A percentile compares a stretch with the other conserved stretches of the same genome.
These are phyloP conservation scores for Chernovozyma sophiae-reginae DNA, from an alignment of 1,139 yeast species.

Conservation along the genomic window DNA sequence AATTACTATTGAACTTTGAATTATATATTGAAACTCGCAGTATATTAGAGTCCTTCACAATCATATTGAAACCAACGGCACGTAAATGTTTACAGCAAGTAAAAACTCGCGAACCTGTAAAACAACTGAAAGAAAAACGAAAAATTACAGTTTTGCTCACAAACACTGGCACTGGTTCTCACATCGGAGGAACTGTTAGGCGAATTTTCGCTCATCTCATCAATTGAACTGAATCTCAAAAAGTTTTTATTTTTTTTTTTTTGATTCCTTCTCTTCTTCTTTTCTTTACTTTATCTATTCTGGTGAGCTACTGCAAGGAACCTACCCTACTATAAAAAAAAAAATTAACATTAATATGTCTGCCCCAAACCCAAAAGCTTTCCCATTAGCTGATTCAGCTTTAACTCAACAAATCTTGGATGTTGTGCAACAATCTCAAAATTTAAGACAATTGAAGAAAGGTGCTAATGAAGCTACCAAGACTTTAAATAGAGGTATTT, in stretches of 20 bases:
- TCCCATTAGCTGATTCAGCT: slow-evolving; percentile 96
- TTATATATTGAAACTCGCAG: too few species aligned
- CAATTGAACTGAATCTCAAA: neutral
- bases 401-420: slow-evolving; percentile 96
- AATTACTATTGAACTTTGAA: slow-evolving; percentile 1
- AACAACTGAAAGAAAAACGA: too few species aligned
- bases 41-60: too few species aligned
- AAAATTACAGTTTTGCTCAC: too few species aligned
- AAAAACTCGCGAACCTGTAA: too few species aligned
- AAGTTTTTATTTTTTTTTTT: neutral
- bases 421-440: slow-evolving; percentile 96
- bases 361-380: slow-evolving; percentile 91
- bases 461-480: slow-evolving; percentile 99
- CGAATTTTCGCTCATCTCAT: slow-evolving; percentile 5
- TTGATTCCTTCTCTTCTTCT: slow-evolving; percentile 3
- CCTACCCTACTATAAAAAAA: slow-evolving; percentile 33
- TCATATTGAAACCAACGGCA: too few species aligned
- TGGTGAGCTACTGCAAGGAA: slow-evolving; percentile 67
- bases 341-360: slow-evolving; percentile 37
- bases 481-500: slow-evolving; percentile 98
- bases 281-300: slow-evolving; percentile 14
- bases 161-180: too few species aligned
- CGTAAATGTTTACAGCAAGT: too few species aligned
- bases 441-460: slow-evolving; percentile 96
- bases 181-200: too few species aligned